Conservation (phyloP, 345 rosid species). For the Citrus medica region DNA sequence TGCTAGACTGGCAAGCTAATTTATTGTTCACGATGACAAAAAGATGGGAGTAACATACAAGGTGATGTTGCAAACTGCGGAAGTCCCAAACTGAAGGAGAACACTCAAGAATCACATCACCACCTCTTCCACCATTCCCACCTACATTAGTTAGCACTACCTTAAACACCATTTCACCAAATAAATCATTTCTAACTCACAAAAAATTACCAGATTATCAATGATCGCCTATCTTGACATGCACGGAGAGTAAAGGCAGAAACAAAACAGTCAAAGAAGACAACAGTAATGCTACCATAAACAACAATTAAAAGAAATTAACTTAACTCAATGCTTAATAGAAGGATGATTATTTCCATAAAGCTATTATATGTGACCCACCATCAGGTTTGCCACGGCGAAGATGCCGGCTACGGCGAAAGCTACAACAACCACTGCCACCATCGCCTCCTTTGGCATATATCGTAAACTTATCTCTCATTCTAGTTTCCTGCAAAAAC, state of each 20-base stretch:
- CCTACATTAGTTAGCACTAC: conserved; percentile 37
- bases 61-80: conserved; percentile 77
- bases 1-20: background rate
- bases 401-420: conserved; percentile 46
- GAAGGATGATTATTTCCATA: background rate
- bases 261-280: background rate
- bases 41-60: conserved; percentile 44
- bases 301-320: background rate
- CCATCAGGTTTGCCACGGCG: conserved; percentile 62
- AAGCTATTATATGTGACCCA: conserved; percentile 15
- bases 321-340: background rate
- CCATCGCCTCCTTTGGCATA: conserved; percentile 68
- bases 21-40: background rate
- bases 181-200: background rate
- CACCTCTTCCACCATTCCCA: conserved; percentile 97
- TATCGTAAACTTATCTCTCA: conserved; percentile 50
- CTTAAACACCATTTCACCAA: background rate
- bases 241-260: background rate
- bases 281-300: background rate
- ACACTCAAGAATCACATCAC: conserved; percentile 88
- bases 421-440: conserved; percentile 55
- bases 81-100: conserved; percentile 87
- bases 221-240: background rate
- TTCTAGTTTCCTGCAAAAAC: conserved; percentile 55
- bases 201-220: background rate